These are phyloP conservation scores for Xylaria longipes DNA, from an alignment of 495 filamentous ascomycete genomes.

Conservation along the genomic window DNA sequence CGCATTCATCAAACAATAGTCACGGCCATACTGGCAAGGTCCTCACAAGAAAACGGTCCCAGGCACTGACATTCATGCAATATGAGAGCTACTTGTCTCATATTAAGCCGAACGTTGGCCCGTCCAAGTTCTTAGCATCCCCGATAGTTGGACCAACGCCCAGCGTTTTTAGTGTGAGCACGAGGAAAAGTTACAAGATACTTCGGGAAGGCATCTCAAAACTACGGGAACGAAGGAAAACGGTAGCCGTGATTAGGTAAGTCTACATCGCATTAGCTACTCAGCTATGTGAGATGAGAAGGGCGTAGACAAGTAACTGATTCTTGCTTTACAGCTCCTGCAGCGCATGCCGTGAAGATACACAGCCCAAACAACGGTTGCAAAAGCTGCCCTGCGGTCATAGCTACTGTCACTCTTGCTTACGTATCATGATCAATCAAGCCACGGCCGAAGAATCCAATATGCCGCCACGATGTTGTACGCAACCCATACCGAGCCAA, in stretches of 20 bases:
- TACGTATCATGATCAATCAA: slow-evolving; percentile 57
- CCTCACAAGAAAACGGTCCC: slow-evolving; percentile 43
- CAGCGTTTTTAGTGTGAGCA: slow-evolving; percentile 43
- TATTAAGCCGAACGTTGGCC: slow-evolving; percentile 46
- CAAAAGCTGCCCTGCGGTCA: slow-evolving; percentile 59
- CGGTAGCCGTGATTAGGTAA: slow-evolving; percentile 41
- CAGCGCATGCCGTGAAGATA: slow-evolving; percentile 59
- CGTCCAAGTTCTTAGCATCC: slow-evolving; percentile 40
- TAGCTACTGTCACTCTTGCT: slow-evolving; percentile 57
- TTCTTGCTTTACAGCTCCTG: slow-evolving; percentile 49
- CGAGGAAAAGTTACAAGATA: slow-evolving; percentile 48
- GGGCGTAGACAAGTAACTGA: slow-evolving; percentile 23
- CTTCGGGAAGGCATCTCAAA: slow-evolving; percentile 50
- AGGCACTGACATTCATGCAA: slow-evolving; percentile 55
- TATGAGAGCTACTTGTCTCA: slow-evolving; percentile 60
- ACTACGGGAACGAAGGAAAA: slow-evolving; percentile 43
- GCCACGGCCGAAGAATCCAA: slow-evolving; percentile 58
- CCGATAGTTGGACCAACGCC: slow-evolving; percentile 33
- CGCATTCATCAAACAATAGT: slow-evolving; percentile 41
- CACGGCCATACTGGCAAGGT: slow-evolving; percentile 23
- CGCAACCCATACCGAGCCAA: slow-evolving; percentile 57
- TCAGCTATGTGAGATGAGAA: not conserved
- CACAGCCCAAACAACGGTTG: slow-evolving; percentile 45
- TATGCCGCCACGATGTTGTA: slow-evolving; percentile 65
- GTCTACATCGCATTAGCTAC: slow-evolving; percentile 26